Evolutionary conservation across 2,329 filamentous ascomycete species (phyloP), one percentile per base, ranked within the genome.

Genomic region (Ophiocordyceps robertsii): DNA sequence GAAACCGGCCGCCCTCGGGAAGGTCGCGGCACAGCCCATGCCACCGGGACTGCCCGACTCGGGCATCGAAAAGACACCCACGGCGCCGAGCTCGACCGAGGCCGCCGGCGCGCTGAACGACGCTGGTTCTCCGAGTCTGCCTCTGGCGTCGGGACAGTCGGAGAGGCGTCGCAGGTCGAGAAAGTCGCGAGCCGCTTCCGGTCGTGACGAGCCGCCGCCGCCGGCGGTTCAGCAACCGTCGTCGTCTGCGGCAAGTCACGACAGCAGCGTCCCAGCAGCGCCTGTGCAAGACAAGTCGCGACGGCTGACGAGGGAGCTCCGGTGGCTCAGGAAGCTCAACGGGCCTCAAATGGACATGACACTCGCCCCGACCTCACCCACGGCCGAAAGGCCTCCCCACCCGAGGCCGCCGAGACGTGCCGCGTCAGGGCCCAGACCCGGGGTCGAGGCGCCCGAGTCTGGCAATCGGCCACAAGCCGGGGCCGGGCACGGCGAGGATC

Each of bases 271-370:
- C 12, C 24, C 29, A 2, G 17, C 14, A 8, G 12, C 29, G 13
- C 45, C 45, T 6, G 21, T 32, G 9, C 33, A 43, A 9, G 41
- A 40, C n/a, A 43, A 19, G 27, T 38, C 43, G n/a, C 41, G 14
- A 21, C 8, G 38, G n/a, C 41, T 43, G 5, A 21, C 27, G 4
- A 29, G 19, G 6, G 39, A 46, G 16, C 24, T 44, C 4, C 27
- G 35, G 9, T 45, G 43, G 40, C 38, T 46, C 12, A 38, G 21
- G 14, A 36, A 29, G 16, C 37, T 31, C 14, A 39, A 43, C 2
- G 37, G 37, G 27, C 37, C 37, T 6, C 8, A 19, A 7, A 16
- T 36, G 33, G 33, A 17, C 9, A 17, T 9, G 3, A 5, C 7
- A 7, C 17, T 8, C n/a, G 14, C 9, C 33, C 9, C 3, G 33